Base-by-base conservation (phyloP, 2,329 filamentous ascomycete genomes). In the Colletotrichum sp. region DNA sequence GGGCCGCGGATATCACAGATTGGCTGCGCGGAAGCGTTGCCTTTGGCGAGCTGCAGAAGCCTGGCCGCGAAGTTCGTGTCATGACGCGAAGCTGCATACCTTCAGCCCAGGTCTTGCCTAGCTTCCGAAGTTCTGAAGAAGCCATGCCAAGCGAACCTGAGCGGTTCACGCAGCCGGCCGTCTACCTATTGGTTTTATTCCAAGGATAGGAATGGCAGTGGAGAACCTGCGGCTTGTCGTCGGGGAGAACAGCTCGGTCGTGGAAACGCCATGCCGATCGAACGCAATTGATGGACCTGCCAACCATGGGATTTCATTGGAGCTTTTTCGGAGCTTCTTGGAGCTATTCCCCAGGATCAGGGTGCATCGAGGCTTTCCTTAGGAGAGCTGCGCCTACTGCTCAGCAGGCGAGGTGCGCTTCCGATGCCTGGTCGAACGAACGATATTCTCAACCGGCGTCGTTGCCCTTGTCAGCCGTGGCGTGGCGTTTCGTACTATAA, bases 21-120 rank as follows among this genome's bases (percentile, higher is more conserved):
- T 59, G 59, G 52, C 43, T 43, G 43, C 61, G 14, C 24, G 32
- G n/a, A 10, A 32, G 26, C 34, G 32, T 16, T 34, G 43, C 72
- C 34, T 24, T 60, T 61, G 71, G 73, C 64, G 64, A 73, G 70
- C 57, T 63, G 64, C 64, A 69, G 59, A 26, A 28, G 52, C 60
- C 34, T 13, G 21, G 24, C 18, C 39, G 21, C 16, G 24, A 28
- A 36, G 59, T 68, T 39, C 26, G 68, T 32, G 14, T 64, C 63
- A 65, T 72, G 69, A 68, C 74, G 64, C 70, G 70, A 74, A 36
- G 43, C 70, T 73, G 70, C 64, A 73, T 69, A 24, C 43, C 26
- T 68, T 64, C 34, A 16, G 10, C 18, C 26, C 36, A 13, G 14
- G 28, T 12, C n/a, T 52, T 65, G 59, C 48, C 70, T 68, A 60